Percentiles rank a stretch among this genome's conserved stretches.
phyloP scores from a whole-genome alignment of 2,329 filamentous ascomycete species.

The Fusarium staphyleae region DNA sequence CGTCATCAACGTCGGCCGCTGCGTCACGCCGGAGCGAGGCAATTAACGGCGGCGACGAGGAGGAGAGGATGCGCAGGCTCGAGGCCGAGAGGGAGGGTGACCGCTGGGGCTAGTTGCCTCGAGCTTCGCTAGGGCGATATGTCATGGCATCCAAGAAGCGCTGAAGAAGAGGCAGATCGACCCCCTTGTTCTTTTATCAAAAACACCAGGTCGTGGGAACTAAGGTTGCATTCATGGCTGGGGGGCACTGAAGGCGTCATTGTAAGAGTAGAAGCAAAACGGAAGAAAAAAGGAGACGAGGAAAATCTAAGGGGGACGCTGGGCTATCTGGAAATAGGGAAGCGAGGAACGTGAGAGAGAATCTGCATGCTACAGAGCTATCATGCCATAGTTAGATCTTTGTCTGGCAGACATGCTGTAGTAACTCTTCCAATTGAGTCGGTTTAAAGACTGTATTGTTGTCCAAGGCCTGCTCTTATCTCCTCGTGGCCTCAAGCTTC shows the following conservation, averaged over 20 bases:
- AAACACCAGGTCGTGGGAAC: not conserved
- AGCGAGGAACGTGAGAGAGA: constrained; percentile 3
- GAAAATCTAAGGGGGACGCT: constrained; percentile 6
- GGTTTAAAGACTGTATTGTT: not conserved
- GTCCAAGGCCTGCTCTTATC: not conserved
- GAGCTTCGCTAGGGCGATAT: constrained; percentile 11
- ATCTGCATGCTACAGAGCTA: constrained; percentile 4
- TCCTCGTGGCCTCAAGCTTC: not conserved
- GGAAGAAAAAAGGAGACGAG: not conserved
- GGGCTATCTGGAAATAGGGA: not conserved
- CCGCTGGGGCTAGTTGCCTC: constrained; percentile 52
- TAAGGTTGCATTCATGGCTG: constrained; percentile 16
- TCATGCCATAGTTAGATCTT: constrained; percentile 1
- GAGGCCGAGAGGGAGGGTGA: constrained; percentile 67
- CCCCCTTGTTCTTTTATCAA: not conserved
- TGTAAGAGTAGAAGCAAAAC: constrained; percentile 27
- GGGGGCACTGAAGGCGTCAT: constrained; percentile 12
- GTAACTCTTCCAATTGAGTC: constrained; percentile 17
- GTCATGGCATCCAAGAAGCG: constrained; percentile 4
- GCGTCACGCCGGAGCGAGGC: constrained; percentile 56
- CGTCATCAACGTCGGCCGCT: constrained; percentile 30
- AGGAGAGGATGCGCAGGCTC: constrained; percentile 61
- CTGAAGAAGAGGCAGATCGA: constrained; percentile 2
- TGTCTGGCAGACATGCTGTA: constrained; percentile 9
- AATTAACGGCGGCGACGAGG: constrained; percentile 55